phyloP scores from a whole-genome alignment of 305 asterid genomes.

The Plantago coronopus region DNA sequence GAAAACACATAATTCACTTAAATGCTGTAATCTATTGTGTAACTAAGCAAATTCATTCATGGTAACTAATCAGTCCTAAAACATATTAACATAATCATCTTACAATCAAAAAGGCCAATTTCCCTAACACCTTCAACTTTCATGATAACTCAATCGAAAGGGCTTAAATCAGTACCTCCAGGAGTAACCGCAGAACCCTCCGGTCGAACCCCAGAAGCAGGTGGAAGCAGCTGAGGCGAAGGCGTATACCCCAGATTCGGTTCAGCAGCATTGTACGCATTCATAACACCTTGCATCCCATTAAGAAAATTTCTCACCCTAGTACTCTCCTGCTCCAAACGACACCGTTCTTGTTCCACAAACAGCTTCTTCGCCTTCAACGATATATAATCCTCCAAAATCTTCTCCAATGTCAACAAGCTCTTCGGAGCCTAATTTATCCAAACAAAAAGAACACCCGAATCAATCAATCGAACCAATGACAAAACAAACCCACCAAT shows the following conservation, averaged over 20 bases:
- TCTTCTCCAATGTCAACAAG: constrained; percentile 71
- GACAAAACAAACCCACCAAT: neutral
- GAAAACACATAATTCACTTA: no score
- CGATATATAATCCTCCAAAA: constrained; percentile 82
- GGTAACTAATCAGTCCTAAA: no score
- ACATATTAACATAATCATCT: neutral
- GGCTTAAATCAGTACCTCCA: constrained; percentile 39
- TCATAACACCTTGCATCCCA: constrained; percentile 83
- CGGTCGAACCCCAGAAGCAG: constrained; percentile 29
- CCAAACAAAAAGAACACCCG: neutral
- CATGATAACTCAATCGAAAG: constrained; percentile 2
- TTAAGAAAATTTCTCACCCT: constrained; percentile 63
- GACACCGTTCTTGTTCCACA: constrained; percentile 65
- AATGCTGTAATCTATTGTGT: no score
- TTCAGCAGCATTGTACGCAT: constrained; percentile 46
- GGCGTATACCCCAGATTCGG: constrained; percentile 28
- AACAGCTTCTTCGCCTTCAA: constrained; percentile 76
- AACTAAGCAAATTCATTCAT: no score
- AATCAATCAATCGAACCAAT: neutral
- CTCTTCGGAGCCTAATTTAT: constrained; percentile 65
- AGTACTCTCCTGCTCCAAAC: constrained; percentile 67
- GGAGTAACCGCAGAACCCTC: constrained; percentile 37
- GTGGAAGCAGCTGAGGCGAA: constrained; percentile 38
- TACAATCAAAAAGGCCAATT: no score
- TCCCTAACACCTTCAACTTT: neutral